Percentiles rank a stretch among this genome's conserved stretches.
Evolutionary conservation across 306 rosid genomes (phyloP).

Genomic region (Inga oerstediana): DNA sequence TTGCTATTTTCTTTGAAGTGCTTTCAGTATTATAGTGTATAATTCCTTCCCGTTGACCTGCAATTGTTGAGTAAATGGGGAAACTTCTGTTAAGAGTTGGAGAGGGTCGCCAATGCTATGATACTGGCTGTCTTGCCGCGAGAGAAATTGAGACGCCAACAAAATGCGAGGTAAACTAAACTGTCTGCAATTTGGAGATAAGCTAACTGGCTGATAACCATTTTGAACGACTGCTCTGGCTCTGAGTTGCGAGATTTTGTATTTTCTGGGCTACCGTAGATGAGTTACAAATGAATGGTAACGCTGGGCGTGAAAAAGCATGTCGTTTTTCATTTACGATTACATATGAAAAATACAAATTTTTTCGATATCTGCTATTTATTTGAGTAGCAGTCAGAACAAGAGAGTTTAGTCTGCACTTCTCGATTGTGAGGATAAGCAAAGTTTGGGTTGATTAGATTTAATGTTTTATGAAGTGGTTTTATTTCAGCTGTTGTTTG

Average conservation of each 20-base stretch:
- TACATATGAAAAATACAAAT: no score
- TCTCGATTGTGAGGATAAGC: no score
- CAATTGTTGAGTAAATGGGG: neutral
- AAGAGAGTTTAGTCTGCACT: no score
- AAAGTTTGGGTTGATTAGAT: no score
- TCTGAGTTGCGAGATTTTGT: neutral
- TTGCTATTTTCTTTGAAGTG: conserved; percentile 19
- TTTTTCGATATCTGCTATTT: no score
- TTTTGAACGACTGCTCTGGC: neutral
- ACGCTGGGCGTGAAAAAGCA: neutral
- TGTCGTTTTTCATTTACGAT: neutral
- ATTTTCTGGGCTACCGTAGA: neutral
- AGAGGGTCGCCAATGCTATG: neutral
- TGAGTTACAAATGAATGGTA: neutral
- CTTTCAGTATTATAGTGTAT: conserved; percentile 6
- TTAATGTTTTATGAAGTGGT: no score
- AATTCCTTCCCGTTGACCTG: conserved; percentile 3
- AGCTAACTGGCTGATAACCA: neutral
- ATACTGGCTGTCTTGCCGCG: neutral
- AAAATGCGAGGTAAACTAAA: neutral
- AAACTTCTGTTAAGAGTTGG: neutral
- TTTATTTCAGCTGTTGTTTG: no score
- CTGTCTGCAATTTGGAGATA: neutral
- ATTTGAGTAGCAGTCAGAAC: no score
- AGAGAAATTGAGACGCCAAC: neutral